Percentiles rank a stretch among this genome's conserved stretches.
These are phyloP conservation scores for Cyberlindnera euphorbiae DNA, from an alignment of 805 yeast genomes.

Conservation along the genomic window DNA sequence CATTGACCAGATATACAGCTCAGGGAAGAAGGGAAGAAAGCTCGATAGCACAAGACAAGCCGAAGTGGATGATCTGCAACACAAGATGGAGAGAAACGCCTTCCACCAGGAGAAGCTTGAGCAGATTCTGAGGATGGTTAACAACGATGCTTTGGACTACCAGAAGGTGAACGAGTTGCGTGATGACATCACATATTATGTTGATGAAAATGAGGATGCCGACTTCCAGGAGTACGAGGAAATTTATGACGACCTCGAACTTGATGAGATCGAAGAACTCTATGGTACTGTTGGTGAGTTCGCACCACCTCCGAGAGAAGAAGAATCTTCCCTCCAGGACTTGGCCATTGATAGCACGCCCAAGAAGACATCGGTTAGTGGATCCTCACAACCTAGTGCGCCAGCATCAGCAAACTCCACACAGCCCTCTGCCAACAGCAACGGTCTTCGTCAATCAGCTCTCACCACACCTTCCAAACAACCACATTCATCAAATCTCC, in stretches of 20 bases:
- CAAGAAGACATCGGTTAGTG: constrained; percentile 6
- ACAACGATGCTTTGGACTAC: constrained; percentile 74
- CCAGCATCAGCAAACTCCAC: constrained; percentile 5
- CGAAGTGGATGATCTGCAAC: constrained; percentile 58
- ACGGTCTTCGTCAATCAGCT: neutral
- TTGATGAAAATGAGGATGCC: constrained; percentile 88
- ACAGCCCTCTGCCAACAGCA: neutral
- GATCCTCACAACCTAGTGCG: constrained; percentile 2
- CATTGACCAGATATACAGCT: constrained; percentile 46
- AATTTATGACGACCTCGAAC: constrained; percentile 79
- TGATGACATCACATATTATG: constrained; percentile 90
- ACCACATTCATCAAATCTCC: neutral
- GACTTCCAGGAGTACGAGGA: constrained; percentile 94
- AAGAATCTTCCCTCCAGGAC: constrained; percentile 11
- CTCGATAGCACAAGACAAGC: constrained; percentile 49
- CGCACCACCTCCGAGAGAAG: constrained; percentile 11
- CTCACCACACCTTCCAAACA: constrained; percentile 6
- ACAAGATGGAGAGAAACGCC: constrained; percentile 64
- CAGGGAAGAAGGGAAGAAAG: constrained; percentile 48
- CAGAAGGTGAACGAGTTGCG: constrained; percentile 70
- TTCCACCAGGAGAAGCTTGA: constrained; percentile 79
- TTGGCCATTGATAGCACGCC: constrained; percentile 7
- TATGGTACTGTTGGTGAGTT: constrained; percentile 46
- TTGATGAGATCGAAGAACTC: constrained; percentile 53
- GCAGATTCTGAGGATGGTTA: constrained; percentile 67